phyloP scores from a whole-genome alignment of 1,284 basidiomycete species.

The Leucoagaricus sp. region DNA sequence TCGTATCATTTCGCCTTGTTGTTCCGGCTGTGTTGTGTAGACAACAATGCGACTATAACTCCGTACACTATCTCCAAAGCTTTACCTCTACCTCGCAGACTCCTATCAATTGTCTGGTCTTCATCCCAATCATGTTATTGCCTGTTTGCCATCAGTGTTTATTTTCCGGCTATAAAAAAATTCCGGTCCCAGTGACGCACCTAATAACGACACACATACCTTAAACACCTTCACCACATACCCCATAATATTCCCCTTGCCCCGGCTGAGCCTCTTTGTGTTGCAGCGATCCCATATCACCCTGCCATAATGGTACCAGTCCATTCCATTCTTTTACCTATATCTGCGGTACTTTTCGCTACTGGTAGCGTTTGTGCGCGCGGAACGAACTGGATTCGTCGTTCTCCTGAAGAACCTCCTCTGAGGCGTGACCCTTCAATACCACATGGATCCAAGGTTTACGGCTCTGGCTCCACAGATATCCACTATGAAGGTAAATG shows the following conservation, averaged over 20 bases:
- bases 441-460: constrained; percentile 61
- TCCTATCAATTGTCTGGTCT: no score
- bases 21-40: background rate
- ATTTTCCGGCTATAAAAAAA: no score
- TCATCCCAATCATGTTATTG: background rate
- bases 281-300: background rate
- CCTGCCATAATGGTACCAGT: constrained; percentile 7
- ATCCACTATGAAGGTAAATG: constrained; percentile 63
- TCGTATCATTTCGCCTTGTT: background rate
- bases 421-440: constrained; percentile 52
- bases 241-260: background rate
- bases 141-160: background rate
- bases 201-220: no score
- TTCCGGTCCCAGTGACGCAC: background rate
- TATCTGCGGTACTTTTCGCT: constrained; percentile 15
- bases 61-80: no score
- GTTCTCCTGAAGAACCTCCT: constrained; percentile 53
- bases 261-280: background rate
- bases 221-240: background rate
- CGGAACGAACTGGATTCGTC: constrained; percentile 63
- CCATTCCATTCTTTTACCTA: background rate
- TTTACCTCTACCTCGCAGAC: no score
- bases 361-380: constrained; percentile 18
- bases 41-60: background rate
- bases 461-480: constrained; percentile 65